Percentiles rank a stretch among this genome's conserved stretches.
Evolutionary conservation across 73 alveolate genomes (phyloP).

Genomic region (Stentor roeselii): DNA sequence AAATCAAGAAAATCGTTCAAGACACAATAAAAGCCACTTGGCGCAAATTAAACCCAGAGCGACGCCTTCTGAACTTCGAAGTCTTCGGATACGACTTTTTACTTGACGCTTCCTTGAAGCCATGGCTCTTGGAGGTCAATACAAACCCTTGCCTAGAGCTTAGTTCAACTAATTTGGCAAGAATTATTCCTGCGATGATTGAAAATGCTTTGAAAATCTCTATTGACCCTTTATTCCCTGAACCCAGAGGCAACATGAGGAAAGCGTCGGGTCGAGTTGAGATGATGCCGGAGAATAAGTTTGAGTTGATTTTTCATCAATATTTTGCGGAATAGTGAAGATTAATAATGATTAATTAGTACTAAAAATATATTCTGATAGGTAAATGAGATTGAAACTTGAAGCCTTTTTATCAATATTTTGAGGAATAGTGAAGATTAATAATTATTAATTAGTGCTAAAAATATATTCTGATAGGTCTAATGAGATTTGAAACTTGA

Average conservation of each 20-base stretch:
- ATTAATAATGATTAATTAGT: background rate
- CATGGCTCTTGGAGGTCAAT: slow-evolving; percentile 70
- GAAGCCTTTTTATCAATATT: no score
- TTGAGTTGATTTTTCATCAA: slow-evolving; percentile 29
- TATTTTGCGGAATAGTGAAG: background rate
- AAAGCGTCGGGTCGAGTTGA: background rate
- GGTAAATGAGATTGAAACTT: no score
- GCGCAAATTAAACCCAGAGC: background rate
- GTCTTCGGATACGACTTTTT: slow-evolving; percentile 79
- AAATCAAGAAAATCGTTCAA: background rate
- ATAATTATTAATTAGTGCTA: background rate
- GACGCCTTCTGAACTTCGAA: slow-evolving; percentile 19
- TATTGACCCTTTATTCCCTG: slow-evolving; percentile 70
- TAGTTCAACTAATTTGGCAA: slow-evolving; percentile 71
- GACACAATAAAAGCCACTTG: slow-evolving; percentile 6
- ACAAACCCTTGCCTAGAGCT: slow-evolving; percentile 82
- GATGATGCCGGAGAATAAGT: slow-evolving; percentile 24
- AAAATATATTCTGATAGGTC: slow-evolving; percentile 7
- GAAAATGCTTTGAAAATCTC: slow-evolving; percentile 78
- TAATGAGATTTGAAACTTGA: background rate
- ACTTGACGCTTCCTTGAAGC: slow-evolving; percentile 67
- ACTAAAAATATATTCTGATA: background rate
- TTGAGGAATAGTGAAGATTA: no score
- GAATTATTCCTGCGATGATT: slow-evolving; percentile 83
- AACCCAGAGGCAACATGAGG: slow-evolving; percentile 37